Evolutionary conservation across 2,329 filamentous ascomycete genomes (phyloP).

Genomic region (Purpureocillium takamizusanense): DNA sequence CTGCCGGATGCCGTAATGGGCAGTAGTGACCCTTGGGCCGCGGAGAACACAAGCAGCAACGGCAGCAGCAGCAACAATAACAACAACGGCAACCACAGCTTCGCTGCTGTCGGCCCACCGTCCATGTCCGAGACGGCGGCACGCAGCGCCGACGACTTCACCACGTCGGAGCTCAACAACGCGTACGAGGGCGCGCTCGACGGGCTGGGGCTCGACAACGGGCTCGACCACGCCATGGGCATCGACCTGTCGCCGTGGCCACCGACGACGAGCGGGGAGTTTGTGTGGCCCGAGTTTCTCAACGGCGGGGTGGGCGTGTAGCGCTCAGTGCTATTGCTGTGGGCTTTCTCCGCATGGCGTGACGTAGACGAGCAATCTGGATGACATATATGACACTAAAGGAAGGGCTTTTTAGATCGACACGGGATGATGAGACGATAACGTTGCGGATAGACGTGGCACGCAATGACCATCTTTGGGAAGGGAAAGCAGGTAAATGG

Average conservation of each 20-base stretch:
- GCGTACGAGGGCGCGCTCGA: slow-evolving; percentile 41
- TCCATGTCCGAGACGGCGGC: slow-evolving; percentile 2
- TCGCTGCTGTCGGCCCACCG: neutral
- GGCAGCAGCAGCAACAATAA: too few species aligned
- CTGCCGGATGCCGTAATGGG: slow-evolving; percentile 4
- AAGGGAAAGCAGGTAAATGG: too few species aligned
- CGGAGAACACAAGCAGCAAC: neutral
- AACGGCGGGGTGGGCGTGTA: slow-evolving; percentile 21
- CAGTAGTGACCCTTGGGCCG: slow-evolving; percentile 4
- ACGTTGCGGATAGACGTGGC: too few species aligned
- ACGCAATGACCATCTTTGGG: too few species aligned
- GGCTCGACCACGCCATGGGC: slow-evolving; percentile 31
- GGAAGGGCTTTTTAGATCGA: too few species aligned
- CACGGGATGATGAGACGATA: too few species aligned
- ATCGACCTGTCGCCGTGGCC: slow-evolving; percentile 28
- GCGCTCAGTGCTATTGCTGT: too few species aligned
- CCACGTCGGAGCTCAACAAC: slow-evolving; percentile 36
- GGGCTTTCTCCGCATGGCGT: too few species aligned
- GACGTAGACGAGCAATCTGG: too few species aligned
- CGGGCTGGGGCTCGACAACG: slow-evolving; percentile 34
- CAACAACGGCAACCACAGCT: too few species aligned
- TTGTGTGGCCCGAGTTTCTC: slow-evolving; percentile 23
- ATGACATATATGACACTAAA: too few species aligned
- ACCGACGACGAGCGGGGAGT: slow-evolving; percentile 13
- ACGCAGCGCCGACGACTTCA: slow-evolving; percentile 17